These are phyloP conservation scores for Ophiocordyceps polyrhachis-furcata DNA, from an alignment of 2,329 filamentous ascomycete genomes.

Conservation along the genomic window DNA sequence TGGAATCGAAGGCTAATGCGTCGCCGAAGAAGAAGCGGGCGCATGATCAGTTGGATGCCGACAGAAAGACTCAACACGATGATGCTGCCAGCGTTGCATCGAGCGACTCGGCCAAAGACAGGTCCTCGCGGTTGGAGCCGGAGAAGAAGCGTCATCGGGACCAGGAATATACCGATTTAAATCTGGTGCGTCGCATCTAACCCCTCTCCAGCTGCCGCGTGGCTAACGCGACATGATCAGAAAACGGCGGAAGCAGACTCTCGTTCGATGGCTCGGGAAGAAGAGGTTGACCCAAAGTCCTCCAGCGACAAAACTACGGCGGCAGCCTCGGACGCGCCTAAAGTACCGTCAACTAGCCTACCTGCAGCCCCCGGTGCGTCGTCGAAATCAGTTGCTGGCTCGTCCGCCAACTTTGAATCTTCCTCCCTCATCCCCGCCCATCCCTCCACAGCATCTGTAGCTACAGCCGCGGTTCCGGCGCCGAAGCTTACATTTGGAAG, in stretches of 20 bases:
- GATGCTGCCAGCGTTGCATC: slow-evolving; percentile 23
- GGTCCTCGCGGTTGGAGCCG: slow-evolving; percentile 30
- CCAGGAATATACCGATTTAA: slow-evolving; percentile 17
- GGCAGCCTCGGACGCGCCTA: background rate
- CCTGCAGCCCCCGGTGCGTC: slow-evolving; percentile 14
- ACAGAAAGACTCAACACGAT: slow-evolving; percentile 21
- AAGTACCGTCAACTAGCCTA: background rate
- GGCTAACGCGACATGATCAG: background rate
- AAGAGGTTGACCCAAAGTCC: background rate
- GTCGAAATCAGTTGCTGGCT: slow-evolving; percentile 31
- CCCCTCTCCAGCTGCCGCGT: background rate
- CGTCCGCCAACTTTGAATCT: slow-evolving; percentile 17
- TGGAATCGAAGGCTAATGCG: slow-evolving; percentile 27
- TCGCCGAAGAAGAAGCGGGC: slow-evolving; percentile 51
- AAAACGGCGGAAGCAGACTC: background rate
- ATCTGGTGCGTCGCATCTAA: slow-evolving; percentile 12
- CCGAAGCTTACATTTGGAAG: slow-evolving; percentile 32
- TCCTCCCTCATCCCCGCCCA: slow-evolving; percentile 12
- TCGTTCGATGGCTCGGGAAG: background rate
- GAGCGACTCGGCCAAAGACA: slow-evolving; percentile 27
- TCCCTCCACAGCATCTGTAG: slow-evolving; percentile 4
- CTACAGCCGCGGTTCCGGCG: slow-evolving; percentile 10
- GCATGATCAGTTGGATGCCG: slow-evolving; percentile 37
- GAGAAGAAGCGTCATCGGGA: slow-evolving; percentile 49
- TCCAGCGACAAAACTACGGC: background rate